Base-by-base conservation (phyloP, 306 rosid genomes). In the Cyamopsis tetragonoloba region DNA sequence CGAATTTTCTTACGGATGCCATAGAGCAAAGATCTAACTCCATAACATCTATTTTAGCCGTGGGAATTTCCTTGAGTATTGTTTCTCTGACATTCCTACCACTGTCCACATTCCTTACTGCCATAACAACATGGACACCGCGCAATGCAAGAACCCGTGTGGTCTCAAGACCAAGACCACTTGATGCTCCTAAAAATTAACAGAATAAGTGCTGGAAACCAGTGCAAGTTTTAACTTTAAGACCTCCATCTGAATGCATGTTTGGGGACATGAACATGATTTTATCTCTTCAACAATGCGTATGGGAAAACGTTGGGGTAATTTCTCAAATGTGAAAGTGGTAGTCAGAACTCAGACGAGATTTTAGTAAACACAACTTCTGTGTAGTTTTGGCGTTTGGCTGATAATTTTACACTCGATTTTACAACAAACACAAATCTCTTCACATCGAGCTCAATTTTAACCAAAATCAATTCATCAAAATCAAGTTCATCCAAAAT, bases 101-200 rank as follows among this genome's bases (percentile, higher is more conserved):
- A 49, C 64, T 70, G 6, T 77, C 80, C 27, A 77, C 75, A 75
- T 82, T 88, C 84, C 97, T 86, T 6, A 88, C 96, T 2, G 96
- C 97, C 97, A 88, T 88, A 61, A 83, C 76, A 51, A 88, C 91
- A 84, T 84, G 89, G 54, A 88, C 95, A 70, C 92, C 82, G 3
- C 86, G 89, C 81, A 81, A 19, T 7, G 92, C 88, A 49, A 91
- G 82, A 81, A 91, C 81, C 17, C 89, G 85, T 22, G 89, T 79
- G 7, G 95, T 88, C 53, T 91, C 92, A 65, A 68, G 44, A 46
- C 97, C 97, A 54, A 91, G 84, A 47, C 97, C 96, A 77, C 92
- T 91, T 6, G 96, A 79, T 66, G 96, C 92, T 32, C 97, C 97
- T 91, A 76, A 76, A 76, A 82, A 30, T 56, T 35, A 46, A 59